Percentiles rank a stretch among this genome's conserved stretches.
These are phyloP conservation scores for Lasiosphaeris hirsuta DNA, from an alignment of 495 filamentous ascomycete genomes.

Conservation along the genomic window DNA sequence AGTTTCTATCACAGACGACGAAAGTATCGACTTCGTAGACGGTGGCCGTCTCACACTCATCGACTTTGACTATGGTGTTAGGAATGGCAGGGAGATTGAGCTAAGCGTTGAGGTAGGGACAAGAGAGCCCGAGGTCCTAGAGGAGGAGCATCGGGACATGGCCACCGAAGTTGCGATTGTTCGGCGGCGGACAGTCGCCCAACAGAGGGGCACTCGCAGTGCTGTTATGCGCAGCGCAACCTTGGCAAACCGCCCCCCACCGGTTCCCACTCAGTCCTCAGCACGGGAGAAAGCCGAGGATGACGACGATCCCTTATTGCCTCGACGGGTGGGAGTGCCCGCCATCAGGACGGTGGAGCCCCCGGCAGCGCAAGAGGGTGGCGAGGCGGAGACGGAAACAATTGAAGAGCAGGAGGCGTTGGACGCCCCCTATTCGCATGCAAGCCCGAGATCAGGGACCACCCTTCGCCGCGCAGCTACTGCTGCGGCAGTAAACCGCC, in stretches of 20 bases:
- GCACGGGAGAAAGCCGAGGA: slow-evolving; percentile 24
- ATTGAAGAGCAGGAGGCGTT: slow-evolving; percentile 56
- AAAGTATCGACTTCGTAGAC: slow-evolving; percentile 73
- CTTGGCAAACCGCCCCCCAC: slow-evolving; percentile 19
- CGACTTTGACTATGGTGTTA: slow-evolving; percentile 64
- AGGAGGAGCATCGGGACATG: slow-evolving; percentile 72
- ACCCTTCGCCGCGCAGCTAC: slow-evolving; percentile 77
- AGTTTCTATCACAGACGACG: slow-evolving; percentile 59
- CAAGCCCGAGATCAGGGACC: slow-evolving; percentile 70
- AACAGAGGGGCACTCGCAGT: slow-evolving; percentile 42
- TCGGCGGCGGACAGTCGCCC: slow-evolving; percentile 67
- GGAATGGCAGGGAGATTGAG: slow-evolving; percentile 53
- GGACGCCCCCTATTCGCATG: slow-evolving; percentile 73
- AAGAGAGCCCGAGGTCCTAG: slow-evolving; percentile 61
- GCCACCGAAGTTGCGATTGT: slow-evolving; percentile 81
- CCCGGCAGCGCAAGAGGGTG: slow-evolving; percentile 22
- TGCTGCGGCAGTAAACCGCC: slow-evolving; percentile 66
- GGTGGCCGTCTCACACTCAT: slow-evolving; percentile 74
- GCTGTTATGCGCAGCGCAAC: slow-evolving; percentile 36
- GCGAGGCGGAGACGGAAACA: slow-evolving; percentile 24
- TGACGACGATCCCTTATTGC: slow-evolving; percentile 41
- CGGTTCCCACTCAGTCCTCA: slow-evolving; percentile 23
- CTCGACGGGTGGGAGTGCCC: slow-evolving; percentile 33
- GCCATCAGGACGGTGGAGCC: slow-evolving; percentile 15
- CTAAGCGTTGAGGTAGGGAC: slow-evolving; percentile 74